These are phyloP conservation scores for Tephrocybe sp. DNA, from an alignment of 768 basidiomycete species.

Conservation along the genomic window DNA sequence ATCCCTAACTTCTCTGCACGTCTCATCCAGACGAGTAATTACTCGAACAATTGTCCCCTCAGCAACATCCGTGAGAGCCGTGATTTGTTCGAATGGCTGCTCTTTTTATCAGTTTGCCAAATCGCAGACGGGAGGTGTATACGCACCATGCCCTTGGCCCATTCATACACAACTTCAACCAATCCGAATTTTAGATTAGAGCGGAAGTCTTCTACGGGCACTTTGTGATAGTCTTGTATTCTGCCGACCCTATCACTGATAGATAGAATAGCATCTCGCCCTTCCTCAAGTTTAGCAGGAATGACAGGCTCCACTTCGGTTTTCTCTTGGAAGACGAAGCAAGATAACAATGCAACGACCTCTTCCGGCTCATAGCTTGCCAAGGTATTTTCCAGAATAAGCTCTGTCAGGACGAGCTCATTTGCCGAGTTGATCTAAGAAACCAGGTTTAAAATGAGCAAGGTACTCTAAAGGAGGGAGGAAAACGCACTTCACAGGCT, in stretches of 20 bases:
- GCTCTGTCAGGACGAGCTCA: conserved; percentile 92
- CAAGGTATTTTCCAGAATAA: conserved; percentile 94
- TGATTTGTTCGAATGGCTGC: conserved; percentile 96
- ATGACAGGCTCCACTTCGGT: conserved; percentile 86
- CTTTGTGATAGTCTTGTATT: conserved; percentile 79
- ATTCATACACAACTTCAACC: conserved; percentile 96
- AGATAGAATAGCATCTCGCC: conserved; percentile 70
- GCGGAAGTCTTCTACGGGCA: conserved; percentile 75
- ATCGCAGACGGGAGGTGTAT: neutral
- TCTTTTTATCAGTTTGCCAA: neutral
- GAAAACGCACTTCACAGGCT: conserved; percentile 81
- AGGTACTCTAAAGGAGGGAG: neutral
- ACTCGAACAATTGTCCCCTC: conserved; percentile 97
- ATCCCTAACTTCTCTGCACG: conserved; percentile 94
- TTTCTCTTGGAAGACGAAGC: conserved; percentile 98
- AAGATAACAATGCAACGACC: conserved; percentile 92
- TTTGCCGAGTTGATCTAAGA: conserved; percentile 95
- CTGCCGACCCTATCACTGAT: conserved; percentile 78
- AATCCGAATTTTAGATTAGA: conserved; percentile 85
- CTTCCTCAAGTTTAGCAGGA: conserved; percentile 75
- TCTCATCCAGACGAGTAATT: conserved; percentile 95
- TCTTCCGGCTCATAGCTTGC: conserved; percentile 92
- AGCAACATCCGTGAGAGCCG: conserved; percentile 85
- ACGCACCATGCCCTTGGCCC: conserved; percentile 97
- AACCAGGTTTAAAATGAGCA: conserved; percentile 3